These are phyloP conservation scores for Lonicera japonica DNA, from an alignment of 129 eudicot genomes.

Conservation along the genomic window DNA sequence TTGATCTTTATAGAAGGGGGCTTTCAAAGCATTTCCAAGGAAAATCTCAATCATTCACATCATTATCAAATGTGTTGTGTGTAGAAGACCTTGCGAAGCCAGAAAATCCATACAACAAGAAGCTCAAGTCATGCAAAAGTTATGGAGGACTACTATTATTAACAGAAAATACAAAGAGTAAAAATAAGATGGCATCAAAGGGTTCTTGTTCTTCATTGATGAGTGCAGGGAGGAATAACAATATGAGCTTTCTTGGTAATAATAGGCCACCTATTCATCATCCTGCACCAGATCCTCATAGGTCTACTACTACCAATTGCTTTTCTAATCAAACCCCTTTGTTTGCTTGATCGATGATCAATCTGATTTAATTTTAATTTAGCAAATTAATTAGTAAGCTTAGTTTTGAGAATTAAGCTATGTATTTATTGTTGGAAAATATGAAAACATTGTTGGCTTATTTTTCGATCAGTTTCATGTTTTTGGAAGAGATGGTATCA, in stretches of 20 bases:
- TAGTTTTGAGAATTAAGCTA: no score
- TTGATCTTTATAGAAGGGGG: conserved; percentile 58
- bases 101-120: conserved; percentile 64
- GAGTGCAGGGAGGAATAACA: conserved; percentile 15
- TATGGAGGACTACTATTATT: conserved; percentile 29
- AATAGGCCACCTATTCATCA: conserved; percentile 48
- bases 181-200: conserved; percentile 32
- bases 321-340: conserved; percentile 41
- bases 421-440: no score
- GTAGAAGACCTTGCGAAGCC: conserved; percentile 72
- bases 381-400: no score
- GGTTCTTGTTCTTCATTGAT: conserved; percentile 33
- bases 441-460: no score
- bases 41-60: conserved; percentile 67
- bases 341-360: conserved; percentile 23
- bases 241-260: conserved; percentile 17
- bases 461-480: no score
- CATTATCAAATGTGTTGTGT: conserved; percentile 41
- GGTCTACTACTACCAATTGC: conserved; percentile 21
- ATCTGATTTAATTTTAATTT: no score
- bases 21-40: conserved; percentile 64
- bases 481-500: no score
- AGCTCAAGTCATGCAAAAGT: conserved; percentile 60
- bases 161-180: conserved; percentile 32
- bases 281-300: no score